phyloP scores from a whole-genome alignment of 2,329 filamentous ascomycete species.

The Trichoderma endophyticum region DNA sequence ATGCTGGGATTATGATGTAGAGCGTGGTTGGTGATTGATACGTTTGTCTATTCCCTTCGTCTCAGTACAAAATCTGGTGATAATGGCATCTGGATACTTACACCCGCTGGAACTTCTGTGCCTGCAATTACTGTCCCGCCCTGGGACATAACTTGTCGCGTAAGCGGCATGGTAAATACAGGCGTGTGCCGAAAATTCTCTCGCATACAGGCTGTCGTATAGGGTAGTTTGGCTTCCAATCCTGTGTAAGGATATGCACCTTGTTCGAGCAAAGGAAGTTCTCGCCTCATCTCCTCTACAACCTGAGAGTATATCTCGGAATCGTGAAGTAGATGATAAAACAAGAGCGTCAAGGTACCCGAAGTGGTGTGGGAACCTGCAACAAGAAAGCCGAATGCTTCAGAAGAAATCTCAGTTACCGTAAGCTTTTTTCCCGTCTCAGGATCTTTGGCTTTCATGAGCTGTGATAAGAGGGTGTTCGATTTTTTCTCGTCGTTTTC shows the following conservation, averaged over 20 bases:
- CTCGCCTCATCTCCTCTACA: background rate
- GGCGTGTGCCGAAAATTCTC: background rate
- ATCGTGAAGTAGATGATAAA: background rate
- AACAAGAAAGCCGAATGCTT: background rate
- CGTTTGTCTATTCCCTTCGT: background rate
- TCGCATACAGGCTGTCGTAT: background rate
- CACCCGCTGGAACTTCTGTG: background rate
- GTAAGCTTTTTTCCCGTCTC: background rate
- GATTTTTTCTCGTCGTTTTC: background rate
- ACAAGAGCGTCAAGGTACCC: background rate
- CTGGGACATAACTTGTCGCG: background rate
- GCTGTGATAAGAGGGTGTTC: background rate
- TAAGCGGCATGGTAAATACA: background rate
- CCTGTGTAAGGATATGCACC: background rate
- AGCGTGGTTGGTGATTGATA: background rate
- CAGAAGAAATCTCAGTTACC: background rate
- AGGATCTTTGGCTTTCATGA: background rate
- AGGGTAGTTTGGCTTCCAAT: background rate
- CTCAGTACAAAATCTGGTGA: background rate
- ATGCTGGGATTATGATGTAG: background rate
- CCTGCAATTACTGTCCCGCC: background rate
- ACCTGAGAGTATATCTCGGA: background rate
- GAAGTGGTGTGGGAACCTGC: background rate
- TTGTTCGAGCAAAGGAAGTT: background rate
- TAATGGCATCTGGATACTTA: background rate